phyloP scores from a whole-genome alignment of 2,329 filamentous ascomycete species.

The Emmonsiellopsis sp. region DNA sequence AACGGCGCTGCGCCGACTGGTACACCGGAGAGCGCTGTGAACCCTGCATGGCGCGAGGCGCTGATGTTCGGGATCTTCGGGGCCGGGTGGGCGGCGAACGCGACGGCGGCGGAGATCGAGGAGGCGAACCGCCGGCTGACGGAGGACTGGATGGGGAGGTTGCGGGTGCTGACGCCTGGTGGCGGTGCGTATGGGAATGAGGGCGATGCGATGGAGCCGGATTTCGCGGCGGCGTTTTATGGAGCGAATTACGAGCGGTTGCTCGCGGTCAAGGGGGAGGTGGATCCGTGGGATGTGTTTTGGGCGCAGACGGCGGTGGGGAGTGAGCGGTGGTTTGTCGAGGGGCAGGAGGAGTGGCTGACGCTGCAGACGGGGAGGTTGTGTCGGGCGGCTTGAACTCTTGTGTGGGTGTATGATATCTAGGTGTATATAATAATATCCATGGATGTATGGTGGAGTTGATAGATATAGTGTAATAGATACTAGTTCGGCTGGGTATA shows the following conservation, averaged over 20 bases:
- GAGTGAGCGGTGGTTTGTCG: slow-evolving; percentile 4
- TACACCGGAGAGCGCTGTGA: slow-evolving; percentile 9
- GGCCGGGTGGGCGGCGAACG: neutral
- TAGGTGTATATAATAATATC: no score
- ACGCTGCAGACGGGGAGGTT: neutral
- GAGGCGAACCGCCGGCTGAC: slow-evolving; percentile 24
- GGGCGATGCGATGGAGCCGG: slow-evolving; percentile 12
- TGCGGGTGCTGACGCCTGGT: slow-evolving; percentile 1
- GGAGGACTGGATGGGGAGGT: slow-evolving; percentile 17
- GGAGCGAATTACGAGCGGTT: slow-evolving; percentile 22
- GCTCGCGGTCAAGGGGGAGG: slow-evolving; percentile 20
- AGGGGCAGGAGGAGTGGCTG: neutral
- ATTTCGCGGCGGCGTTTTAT: slow-evolving; percentile 21
- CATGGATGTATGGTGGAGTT: no score
- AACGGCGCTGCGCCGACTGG: neutral
- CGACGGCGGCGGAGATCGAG: slow-evolving; percentile 15
- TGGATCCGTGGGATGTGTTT: slow-evolving; percentile 18
- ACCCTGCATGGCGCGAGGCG: slow-evolving; percentile 12
- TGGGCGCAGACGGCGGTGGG: slow-evolving; percentile 4
- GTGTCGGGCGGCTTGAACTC: neutral
- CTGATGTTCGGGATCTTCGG: slow-evolving; percentile 4
- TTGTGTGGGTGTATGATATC: no score
- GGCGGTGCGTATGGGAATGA: slow-evolving; percentile 7
- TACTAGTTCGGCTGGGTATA: no score
- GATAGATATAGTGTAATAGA: no score